phyloP scores from a whole-genome alignment of 306 rosid species.

The Abrus pulchellus region DNA sequence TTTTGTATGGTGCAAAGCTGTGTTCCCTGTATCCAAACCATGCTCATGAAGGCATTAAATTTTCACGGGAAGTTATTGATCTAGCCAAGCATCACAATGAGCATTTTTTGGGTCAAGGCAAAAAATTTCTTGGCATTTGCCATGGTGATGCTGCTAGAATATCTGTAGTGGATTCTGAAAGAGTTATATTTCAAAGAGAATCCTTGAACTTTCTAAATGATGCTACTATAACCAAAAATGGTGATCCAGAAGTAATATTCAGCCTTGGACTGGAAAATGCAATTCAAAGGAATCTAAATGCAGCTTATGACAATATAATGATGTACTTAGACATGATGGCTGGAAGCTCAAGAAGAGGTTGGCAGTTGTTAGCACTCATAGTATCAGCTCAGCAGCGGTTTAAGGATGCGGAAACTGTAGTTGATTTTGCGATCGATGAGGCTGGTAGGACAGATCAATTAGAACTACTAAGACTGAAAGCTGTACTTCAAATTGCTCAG shows the following conservation, averaged over 20 bases:
- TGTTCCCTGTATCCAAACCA: constrained; percentile 69
- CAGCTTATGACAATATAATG: constrained; percentile 71
- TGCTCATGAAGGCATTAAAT: constrained; percentile 68
- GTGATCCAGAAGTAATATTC: constrained; percentile 67
- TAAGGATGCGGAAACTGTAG: constrained; percentile 80
- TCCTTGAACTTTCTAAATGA: constrained; percentile 67
- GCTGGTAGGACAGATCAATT: constrained; percentile 71
- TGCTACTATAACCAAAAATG: constrained; percentile 56
- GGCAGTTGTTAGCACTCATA: constrained; percentile 78
- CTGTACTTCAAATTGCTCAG: constrained; percentile 81
- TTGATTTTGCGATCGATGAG: constrained; percentile 89
- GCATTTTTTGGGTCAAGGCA: constrained; percentile 70
- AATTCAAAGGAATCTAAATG: constrained; percentile 76
- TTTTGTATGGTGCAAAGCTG: constrained; percentile 78
- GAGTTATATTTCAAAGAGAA: constrained; percentile 67
- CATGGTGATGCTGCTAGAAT: constrained; percentile 78
- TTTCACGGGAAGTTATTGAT: constrained; percentile 59
- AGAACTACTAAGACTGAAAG: constrained; percentile 83
- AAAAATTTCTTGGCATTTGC: constrained; percentile 78
- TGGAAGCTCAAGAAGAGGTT: constrained; percentile 76
- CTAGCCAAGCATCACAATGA: constrained; percentile 59
- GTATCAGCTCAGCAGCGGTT: constrained; percentile 82
- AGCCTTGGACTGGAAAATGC: constrained; percentile 84
- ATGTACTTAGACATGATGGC: constrained; percentile 67
- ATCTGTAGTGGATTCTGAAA: constrained; percentile 81